phyloP scores from a whole-genome alignment of 305 asterid genomes.

The Solanum aculeatissimum region DNA sequence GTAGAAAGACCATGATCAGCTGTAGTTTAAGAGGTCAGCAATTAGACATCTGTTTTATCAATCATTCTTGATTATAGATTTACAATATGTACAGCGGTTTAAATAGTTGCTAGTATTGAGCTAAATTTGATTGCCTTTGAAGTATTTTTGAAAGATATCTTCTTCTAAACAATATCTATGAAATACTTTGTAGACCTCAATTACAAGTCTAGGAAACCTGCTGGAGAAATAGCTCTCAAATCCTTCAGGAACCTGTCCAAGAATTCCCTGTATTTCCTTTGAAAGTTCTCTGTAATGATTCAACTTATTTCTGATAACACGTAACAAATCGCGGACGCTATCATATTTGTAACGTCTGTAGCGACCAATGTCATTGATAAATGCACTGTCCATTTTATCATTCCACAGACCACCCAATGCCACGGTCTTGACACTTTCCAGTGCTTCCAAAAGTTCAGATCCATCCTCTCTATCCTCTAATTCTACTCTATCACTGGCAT shows the following conservation, averaged over 20 bases:
- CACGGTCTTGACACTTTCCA: conserved; percentile 37
- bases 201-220: conserved; percentile 62
- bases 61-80: background rate
- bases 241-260: conserved; percentile 78
- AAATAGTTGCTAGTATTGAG: background rate
- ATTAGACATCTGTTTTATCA: background rate
- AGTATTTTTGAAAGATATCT: conserved; percentile 51
- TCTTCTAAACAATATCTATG: conserved; percentile 41
- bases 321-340: conserved; percentile 59
- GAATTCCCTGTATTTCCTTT: conserved; percentile 43
- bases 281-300: conserved; percentile 82
- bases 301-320: conserved; percentile 65
- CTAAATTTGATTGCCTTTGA: conserved; percentile 24
- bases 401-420: conserved; percentile 80
- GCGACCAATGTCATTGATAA: conserved; percentile 66
- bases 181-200: conserved; percentile 53
- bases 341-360: conserved; percentile 72
- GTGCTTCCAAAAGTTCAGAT: conserved; percentile 48
- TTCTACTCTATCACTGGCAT: conserved; percentile 74
- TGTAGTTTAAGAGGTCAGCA: background rate
- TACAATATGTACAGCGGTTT: background rate
- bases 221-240: conserved; percentile 54
- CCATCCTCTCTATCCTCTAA: conserved; percentile 53
- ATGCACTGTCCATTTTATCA: conserved; percentile 51
- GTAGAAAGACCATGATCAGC: background rate